phyloP scores from a whole-genome alignment of 1,284 basidiomycete species.

The Schizophyllum commune region DNA sequence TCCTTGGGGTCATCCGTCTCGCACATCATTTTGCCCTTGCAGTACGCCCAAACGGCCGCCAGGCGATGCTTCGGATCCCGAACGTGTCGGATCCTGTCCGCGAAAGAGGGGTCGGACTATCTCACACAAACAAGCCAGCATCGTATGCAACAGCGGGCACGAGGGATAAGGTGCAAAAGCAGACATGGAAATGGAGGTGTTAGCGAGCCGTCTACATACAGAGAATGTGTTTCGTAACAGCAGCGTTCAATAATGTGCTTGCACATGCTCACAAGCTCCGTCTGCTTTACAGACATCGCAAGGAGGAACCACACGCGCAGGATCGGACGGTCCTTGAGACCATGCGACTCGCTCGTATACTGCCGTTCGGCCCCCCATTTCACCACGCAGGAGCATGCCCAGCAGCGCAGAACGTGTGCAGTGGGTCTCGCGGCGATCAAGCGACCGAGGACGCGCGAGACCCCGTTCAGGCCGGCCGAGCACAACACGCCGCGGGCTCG shows the following conservation, averaged over 20 bases:
- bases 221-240: conserved; percentile 23
- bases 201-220: conserved; percentile 43
- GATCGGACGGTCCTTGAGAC: neutral
- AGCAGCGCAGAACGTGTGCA: neutral
- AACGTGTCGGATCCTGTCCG: conserved; percentile 76
- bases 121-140: too few relatives aligned
- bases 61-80: conserved; percentile 87
- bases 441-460: conserved; percentile 77
- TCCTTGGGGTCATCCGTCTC: conserved; percentile 83
- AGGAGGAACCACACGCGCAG: conserved; percentile 11
- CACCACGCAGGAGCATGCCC: conserved; percentile 80
- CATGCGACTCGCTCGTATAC: neutral
- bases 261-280: conserved; percentile 17
- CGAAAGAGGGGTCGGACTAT: conserved; percentile 77
- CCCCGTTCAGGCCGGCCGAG: conserved; percentile 21
- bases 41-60: conserved; percentile 78
- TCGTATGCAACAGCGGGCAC: conserved; percentile 15
- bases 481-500: conserved; percentile 70
- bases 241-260: neutral
- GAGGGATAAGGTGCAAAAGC: conserved; percentile 20
- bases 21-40: conserved; percentile 83
- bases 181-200: conserved; percentile 47
- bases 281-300: conserved; percentile 57
- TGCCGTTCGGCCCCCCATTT: conserved; percentile 90
- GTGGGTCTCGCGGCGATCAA: conserved; percentile 69